Evolutionary conservation across 1,284 basidiomycete species (phyloP), one percentile per base, ranked within the genome.

Genomic region (Butyriboletus appendiculatus): DNA sequence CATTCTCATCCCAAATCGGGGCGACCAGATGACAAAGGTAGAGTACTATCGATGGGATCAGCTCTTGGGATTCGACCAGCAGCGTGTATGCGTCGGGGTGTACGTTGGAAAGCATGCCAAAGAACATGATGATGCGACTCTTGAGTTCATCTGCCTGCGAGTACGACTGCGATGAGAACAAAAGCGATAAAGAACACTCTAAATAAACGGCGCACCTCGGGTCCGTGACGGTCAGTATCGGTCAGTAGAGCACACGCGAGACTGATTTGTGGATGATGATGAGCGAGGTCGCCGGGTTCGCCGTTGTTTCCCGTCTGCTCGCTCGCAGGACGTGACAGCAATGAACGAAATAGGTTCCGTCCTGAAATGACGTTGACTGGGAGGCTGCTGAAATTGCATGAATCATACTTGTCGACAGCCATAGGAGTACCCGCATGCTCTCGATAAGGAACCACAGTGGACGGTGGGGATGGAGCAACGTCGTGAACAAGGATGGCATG

Each of bases 1-100:
- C 76, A 47, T 82, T 78, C 44, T 86, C 86, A 62, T 89, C 86
- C 85, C 86, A 91, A 12, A 90, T 67, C 0, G 79, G 75, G 1
- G 74, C 74, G 0, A 80, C 76, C 39, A 86, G 68, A 32, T 79
- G 73, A 42, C 76, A 75, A 6, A 87, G 72, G 57, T 80, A 83
- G 33, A 78, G 61, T 14, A 88, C 73, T 22, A 90, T 66, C 1
- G 86, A 82, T 1, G 86, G 87, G 44, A 90, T 75, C 12, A 90
- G 61, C 3, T 75, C 73, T 39, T 72, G 75, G 1, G 84, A 85
- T 24, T 77, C 74, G 3, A 81, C 69, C 2, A 92, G 72, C 2
- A 78, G 67, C 1, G 67, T 64, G 34, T 80, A 72, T 22, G 79
- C 76, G 46, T 86, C 83, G 1, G 76, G 55, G 55, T 85, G 77